These are phyloP conservation scores for Smallanthus sonchifolius DNA, from an alignment of 129 eudicot genomes.

Conservation along the genomic window DNA sequence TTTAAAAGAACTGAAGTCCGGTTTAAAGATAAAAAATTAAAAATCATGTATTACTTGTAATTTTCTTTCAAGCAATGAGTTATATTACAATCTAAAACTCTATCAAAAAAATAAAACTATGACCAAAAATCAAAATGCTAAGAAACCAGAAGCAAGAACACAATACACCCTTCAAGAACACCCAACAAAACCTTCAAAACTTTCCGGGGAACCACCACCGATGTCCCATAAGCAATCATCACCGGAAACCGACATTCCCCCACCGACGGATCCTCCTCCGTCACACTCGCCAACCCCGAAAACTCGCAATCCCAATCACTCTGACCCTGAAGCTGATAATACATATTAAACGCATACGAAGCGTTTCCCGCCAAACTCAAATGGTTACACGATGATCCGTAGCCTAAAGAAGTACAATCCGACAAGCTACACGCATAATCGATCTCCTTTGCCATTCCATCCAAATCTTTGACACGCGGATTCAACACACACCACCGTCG, in stretches of 20 bases:
- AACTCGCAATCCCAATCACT: constrained; percentile 72
- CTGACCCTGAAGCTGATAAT: constrained; percentile 73
- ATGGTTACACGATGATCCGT: constrained; percentile 77
- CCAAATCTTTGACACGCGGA: constrained; percentile 43
- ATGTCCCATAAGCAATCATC: constrained; percentile 61
- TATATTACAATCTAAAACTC: constrained; percentile 17
- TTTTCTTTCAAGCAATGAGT: not conserved
- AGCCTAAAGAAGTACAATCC: constrained; percentile 80
- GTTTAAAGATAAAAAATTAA: constrained; percentile 16
- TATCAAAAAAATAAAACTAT: not conserved
- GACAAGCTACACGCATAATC: constrained; percentile 86
- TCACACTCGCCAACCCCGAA: constrained; percentile 55
- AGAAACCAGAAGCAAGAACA: constrained; percentile 61
- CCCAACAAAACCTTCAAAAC: constrained; percentile 47
- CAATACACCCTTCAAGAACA: constrained; percentile 51
- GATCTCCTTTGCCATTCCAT: constrained; percentile 47
- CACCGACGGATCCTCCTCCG: constrained; percentile 69
- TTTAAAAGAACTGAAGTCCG: no score
- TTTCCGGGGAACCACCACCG: constrained; percentile 45
- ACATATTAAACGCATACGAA: constrained; percentile 90
- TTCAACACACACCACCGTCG: constrained; percentile 77
- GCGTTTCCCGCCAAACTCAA: constrained; percentile 49
- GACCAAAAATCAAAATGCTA: constrained; percentile 15
- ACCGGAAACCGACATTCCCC: constrained; percentile 67
- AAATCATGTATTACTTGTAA: constrained; percentile 3